These are phyloP conservation scores for Combretum micranthum DNA, from an alignment of 345 rosid species.

Conservation along the genomic window DNA sequence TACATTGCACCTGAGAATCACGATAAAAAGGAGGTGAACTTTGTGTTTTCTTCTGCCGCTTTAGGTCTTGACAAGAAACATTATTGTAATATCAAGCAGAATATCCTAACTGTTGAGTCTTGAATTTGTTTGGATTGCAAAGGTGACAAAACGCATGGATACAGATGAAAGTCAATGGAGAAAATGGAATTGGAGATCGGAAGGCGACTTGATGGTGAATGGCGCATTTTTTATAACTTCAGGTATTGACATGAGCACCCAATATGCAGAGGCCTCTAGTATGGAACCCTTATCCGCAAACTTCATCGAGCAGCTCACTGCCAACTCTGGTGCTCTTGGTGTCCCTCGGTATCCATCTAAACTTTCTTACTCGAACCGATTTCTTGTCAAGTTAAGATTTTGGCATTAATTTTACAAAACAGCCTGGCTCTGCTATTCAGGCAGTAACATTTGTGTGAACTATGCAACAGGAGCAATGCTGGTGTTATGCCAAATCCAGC, in stretches of 20 bases:
- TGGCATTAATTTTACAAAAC: neutral
- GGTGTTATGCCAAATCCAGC: neutral
- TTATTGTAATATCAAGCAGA: neutral
- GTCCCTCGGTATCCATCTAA: neutral
- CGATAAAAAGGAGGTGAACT: conserved; percentile 11
- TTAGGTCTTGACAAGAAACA: too few species aligned
- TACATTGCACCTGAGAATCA: neutral
- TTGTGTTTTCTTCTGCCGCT: neutral
- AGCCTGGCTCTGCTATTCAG: neutral
- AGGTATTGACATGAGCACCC: conserved; percentile 7
- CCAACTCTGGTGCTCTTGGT: neutral
- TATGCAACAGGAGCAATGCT: too few species aligned
- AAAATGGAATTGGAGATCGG: conserved; percentile 16
- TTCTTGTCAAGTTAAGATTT: neutral
- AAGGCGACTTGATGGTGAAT: conserved; percentile 14
- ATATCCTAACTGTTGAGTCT: neutral
- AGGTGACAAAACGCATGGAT: conserved; percentile 18
- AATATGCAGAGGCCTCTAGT: conserved; percentile 13
- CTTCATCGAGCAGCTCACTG: conserved; percentile 14
- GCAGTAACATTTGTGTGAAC: too few species aligned
- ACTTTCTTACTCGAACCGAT: too few species aligned
- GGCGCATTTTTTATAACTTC: conserved; percentile 15
- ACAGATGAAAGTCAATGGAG: conserved; percentile 16
- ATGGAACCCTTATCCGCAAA: conserved; percentile 7
- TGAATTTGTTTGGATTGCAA: too few species aligned